These are phyloP conservation scores for Avena sativa DNA, from an alignment of 176 grass and related monocot species.

Conservation along the genomic window DNA sequence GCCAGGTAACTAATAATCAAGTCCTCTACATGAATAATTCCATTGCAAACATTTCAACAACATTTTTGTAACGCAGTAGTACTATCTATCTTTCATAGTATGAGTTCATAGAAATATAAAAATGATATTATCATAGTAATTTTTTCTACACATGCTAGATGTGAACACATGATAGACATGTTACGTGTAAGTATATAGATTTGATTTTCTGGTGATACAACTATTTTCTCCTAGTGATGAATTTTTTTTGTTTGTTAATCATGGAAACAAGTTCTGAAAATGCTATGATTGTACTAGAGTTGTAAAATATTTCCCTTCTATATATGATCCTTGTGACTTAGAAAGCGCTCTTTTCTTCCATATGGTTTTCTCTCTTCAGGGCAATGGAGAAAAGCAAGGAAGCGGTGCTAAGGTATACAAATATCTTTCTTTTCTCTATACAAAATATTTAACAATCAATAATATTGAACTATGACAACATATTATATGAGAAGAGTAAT, in stretches of 20 bases:
- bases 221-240: not conserved
- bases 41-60: not conserved
- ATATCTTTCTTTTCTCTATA: not conserved
- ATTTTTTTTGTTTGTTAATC: not conserved
- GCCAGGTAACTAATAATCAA: not conserved
- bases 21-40: not conserved
- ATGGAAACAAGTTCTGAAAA: not conserved
- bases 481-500: not conserved
- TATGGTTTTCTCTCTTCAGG: not conserved
- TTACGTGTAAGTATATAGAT: not conserved
- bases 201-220: not conserved
- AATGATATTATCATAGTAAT: not conserved
- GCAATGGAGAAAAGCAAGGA: constrained; percentile 1
- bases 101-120: not conserved
- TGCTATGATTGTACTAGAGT: not conserved
- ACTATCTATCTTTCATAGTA: not conserved
- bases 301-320: not conserved
- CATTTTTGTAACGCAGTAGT: not conserved
- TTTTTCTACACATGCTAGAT: not conserved
- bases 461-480: not conserved
- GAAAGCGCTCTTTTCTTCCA: not conserved
- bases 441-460: not conserved
- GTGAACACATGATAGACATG: not conserved
- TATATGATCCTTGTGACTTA: not conserved
- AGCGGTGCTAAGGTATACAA: not conserved